Base-by-base conservation (phyloP, 2,329 filamentous ascomycete genomes). In the Fusarium setosum region DNA sequence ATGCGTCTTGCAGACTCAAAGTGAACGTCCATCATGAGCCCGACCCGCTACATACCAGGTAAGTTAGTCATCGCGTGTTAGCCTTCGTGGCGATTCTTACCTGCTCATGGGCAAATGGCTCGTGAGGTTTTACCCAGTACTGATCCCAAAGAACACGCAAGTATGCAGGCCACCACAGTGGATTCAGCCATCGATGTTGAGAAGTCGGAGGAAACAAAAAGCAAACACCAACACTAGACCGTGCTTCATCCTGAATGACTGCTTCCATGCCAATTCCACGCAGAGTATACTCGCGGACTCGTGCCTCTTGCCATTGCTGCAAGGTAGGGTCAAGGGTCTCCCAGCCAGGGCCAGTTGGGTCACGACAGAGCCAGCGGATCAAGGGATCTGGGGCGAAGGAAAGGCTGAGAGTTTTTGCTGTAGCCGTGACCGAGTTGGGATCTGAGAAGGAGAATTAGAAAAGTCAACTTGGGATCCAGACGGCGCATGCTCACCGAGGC, bases 381-480 rank as follows among this genome's bases (percentile, higher is more conserved):
- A 62, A 23, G 35, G 59, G 55, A 15, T 62, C 59, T 2, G 42
- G 34, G 7, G 59, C 42, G 35, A 62, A 62, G 9, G 59, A 59
- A 26, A 62, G 59, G 17, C 59, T 62, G 9, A 62, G 18, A 8
- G 49, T 62, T 21, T 50, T 11, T 5, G 59, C 59, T 5, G 59
- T 42, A 31, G n/a, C 15, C 13, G 41, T 26, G 6, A 45, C 6
- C 11, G 41, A 20, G 5, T n/a, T 45, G 11, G 24, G 5, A 8
- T 31, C 41, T 42, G 23, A 9, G 10, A n/a, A 45, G 24, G n/a
- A 15, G 9, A 7, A 4, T 45, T 45, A 45, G 23, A 6, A 45
- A 20, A 9, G 12, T 9, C 9, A 13, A 24, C 12, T 21, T 41
- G 20, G 3, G 8, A 15, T 9, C 6, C n/a, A 42, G 18, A 13